Evolutionary conservation across 371 early-diverging fungal species (phyloP), one percentile per base, ranked within the genome.

Genomic region (Smittium culicis): DNA sequence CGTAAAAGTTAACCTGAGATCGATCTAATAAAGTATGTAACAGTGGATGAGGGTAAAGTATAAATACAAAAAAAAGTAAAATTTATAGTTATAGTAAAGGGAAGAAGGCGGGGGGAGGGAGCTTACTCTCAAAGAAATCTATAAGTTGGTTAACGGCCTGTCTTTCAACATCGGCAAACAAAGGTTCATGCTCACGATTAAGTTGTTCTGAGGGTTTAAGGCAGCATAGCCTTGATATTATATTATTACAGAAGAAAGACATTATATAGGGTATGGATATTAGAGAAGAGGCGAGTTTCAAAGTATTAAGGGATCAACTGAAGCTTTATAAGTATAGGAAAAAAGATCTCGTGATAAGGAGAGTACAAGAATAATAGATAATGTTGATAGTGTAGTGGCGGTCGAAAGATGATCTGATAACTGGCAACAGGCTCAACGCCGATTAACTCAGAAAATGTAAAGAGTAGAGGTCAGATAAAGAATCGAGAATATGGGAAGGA

Each of bases 71-170:
- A 45, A 57, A 14, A 32, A 28, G 64, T 28, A 66, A 28, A 11
- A 34, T 1, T 25, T 2, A 62, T 54, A 45, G 65, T 59, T 71
- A 61, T 72, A 54, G 45, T 33, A 27, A 61, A 25, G 34, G 62
- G 33, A 5, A 34, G 68, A 25, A 20, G 20, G 17, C 2, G 24
- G 29, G 27, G 24, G 31, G 45, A 32, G 27, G 31, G 32, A 1
- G 28, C 85, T 75, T 82, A 89, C 90, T 85, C 73, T 91, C 92
- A 67, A 92, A 82, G 67, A 82, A 87, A 68, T 88, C 86, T 54
- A 92, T 77, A 65, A 92, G 72, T 73, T 87, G 88, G 31, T 88
- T 84, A 64, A 92, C 90, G 11, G 91, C 91, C 66, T 88, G 88
- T 35, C 89, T 83, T 71, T 92, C 93, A 72, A 86, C 87, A 65